phyloP scores from a whole-genome alignment of 805 yeast species.

The Wickerhamiella kazuoi region DNA sequence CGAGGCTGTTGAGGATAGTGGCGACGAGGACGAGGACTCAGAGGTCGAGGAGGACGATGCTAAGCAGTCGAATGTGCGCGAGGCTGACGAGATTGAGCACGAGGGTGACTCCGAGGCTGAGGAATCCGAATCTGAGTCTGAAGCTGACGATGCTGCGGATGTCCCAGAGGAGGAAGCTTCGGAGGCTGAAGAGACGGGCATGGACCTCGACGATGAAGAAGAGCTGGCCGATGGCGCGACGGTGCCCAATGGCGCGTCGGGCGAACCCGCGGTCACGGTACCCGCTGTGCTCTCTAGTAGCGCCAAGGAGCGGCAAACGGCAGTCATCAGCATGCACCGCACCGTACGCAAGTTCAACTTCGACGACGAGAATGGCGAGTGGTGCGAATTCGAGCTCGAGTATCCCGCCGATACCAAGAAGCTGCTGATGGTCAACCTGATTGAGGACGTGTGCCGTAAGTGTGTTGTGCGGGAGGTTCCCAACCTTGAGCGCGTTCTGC shows the following conservation, averaged over 20 bases:
- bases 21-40: slow-evolving; percentile 74
- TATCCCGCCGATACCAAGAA: slow-evolving; percentile 76
- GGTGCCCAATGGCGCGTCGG: neutral
- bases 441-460: slow-evolving; percentile 77
- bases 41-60: slow-evolving; percentile 88
- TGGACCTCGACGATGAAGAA: slow-evolving; percentile 10
- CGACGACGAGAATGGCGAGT: slow-evolving; percentile 72
- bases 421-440: slow-evolving; percentile 88
- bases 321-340: slow-evolving; percentile 54
- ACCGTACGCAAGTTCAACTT: slow-evolving; percentile 68
- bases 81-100: slow-evolving; percentile 25
- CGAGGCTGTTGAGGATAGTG: slow-evolving; percentile 35
- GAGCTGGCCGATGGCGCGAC: slow-evolving; percentile 1
- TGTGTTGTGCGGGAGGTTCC: slow-evolving; percentile 89
- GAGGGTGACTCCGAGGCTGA: slow-evolving; percentile 28
- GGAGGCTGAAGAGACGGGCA: slow-evolving; percentile 4
- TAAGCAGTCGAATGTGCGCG: slow-evolving; percentile 44
- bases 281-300: slow-evolving; percentile 29
- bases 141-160: slow-evolving; percentile 1
- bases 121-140: slow-evolving; percentile 12
- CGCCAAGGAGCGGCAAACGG: slow-evolving; percentile 75
- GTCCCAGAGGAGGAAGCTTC: slow-evolving; percentile 6
- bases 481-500: slow-evolving; percentile 80
- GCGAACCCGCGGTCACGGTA: neutral
- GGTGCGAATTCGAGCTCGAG: slow-evolving; percentile 84